Percentiles rank a stretch among this genome's conserved stretches.
Conservation (phyloP, 768 basidiomycete genomes). For the Calocybe indica region DNA sequence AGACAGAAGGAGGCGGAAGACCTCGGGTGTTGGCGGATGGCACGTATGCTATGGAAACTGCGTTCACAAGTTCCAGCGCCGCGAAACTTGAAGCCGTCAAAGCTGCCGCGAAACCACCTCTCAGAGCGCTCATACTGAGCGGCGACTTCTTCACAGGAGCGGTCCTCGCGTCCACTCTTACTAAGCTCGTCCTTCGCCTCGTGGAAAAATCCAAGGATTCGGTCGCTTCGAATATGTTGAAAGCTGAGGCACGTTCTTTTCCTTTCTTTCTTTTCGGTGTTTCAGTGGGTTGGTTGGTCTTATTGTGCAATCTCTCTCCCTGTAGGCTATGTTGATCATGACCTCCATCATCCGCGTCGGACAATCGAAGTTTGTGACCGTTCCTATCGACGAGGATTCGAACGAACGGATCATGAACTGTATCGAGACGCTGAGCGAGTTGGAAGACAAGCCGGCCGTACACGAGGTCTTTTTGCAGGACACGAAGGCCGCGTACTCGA, state of each 20-base stretch:
- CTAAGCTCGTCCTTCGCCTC: conserved; percentile 86
- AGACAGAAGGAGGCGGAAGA: conserved; percentile 39
- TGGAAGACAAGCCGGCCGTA: conserved; percentile 50
- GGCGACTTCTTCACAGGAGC: conserved; percentile 98
- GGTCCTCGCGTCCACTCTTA: conserved; percentile 83
- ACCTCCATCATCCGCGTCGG: conserved; percentile 94
- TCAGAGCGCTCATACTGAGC: conserved; percentile 81
- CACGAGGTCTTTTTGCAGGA: conserved; percentile 77
- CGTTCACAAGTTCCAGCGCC: conserved; percentile 60
- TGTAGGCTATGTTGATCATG: conserved; percentile 95
- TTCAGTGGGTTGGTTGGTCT: not conserved
- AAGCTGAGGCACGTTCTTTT: conserved; percentile 65
- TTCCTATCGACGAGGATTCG: conserved; percentile 98
- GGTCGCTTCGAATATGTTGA: conserved; percentile 55
- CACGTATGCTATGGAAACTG: conserved; percentile 96
- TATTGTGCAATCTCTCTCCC: not conserved
- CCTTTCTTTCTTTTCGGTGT: not conserved
- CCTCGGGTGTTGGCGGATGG: conserved; percentile 91
- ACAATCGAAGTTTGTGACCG: conserved; percentile 90
- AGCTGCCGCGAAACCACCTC: conserved; percentile 83
- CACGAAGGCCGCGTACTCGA: conserved; percentile 86
- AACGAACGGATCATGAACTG: conserved; percentile 95
- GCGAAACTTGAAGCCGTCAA: conserved; percentile 78
- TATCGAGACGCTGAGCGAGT: conserved; percentile 85
- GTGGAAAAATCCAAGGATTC: conserved; percentile 44